Percentiles rank a stretch among this genome's conserved stretches.
Evolutionary conservation across 768 basidiomycete species (phyloP).

Genomic region (Tephrocybe sp.): DNA sequence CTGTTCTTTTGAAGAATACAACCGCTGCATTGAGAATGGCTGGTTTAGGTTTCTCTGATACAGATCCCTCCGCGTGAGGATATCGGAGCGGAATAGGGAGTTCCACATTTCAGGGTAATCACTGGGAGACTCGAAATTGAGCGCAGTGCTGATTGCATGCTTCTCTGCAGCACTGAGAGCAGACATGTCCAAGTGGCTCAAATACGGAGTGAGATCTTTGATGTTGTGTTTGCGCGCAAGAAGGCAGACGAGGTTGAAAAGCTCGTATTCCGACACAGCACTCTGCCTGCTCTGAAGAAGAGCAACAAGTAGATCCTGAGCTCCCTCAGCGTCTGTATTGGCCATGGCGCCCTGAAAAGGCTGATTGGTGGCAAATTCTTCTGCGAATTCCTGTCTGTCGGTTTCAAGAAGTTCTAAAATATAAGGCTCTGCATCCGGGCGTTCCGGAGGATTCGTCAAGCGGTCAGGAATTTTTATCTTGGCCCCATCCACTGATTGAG

Average conservation of each 20-base stretch:
- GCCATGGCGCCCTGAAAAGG: constrained; percentile 22
- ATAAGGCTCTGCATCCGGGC: constrained; percentile 34
- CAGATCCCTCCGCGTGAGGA: constrained; percentile 49
- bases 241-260: constrained; percentile 48
- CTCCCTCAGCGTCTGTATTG: constrained; percentile 32
- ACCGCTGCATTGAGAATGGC: constrained; percentile 54
- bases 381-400: constrained; percentile 44
- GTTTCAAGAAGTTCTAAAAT: constrained; percentile 53
- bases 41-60: constrained; percentile 47
- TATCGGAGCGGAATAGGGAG: constrained; percentile 59
- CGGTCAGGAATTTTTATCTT: constrained; percentile 57
- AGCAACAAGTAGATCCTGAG: constrained; percentile 37
- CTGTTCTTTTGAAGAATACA: constrained; percentile 55
- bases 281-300: constrained; percentile 51
- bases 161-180: constrained; percentile 55
- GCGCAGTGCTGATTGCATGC: constrained; percentile 41
- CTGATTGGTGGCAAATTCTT: constrained; percentile 33
- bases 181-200: constrained; percentile 54
- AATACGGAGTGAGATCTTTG: constrained; percentile 38
- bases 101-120: constrained; percentile 59
- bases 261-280: constrained; percentile 59
- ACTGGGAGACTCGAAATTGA: constrained; percentile 36
- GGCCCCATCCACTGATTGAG: constrained; percentile 67
- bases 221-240: constrained; percentile 44
- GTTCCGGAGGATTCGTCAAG: constrained; percentile 48